Conservation (phyloP, 2,329 filamentous ascomycete species). For the Fusarium fracticaudum region DNA sequence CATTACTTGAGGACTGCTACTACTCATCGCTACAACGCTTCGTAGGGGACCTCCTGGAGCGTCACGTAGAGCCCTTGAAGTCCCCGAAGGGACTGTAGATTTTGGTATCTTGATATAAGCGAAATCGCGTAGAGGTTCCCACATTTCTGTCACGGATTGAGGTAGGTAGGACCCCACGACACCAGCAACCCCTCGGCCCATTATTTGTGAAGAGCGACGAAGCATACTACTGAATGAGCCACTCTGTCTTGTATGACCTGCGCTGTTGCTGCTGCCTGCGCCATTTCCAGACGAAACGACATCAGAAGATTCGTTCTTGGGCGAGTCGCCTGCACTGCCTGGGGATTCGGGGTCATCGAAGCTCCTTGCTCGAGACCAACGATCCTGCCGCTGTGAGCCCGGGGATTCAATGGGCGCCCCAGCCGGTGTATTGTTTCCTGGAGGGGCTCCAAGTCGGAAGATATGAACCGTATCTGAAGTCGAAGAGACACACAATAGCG, state of each 20-base stretch:
- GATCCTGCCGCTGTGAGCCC: constrained; percentile 57
- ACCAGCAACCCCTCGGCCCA: constrained; percentile 87
- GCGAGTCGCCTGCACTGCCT: constrained; percentile 62
- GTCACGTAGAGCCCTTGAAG: constrained; percentile 43
- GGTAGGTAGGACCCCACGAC: constrained; percentile 93
- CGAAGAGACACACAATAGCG: constrained; percentile 92
- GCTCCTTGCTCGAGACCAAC: constrained; percentile 63
- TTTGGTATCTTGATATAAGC: constrained; percentile 95
- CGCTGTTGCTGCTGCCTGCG: constrained; percentile 39
- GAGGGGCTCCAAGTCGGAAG: constrained; percentile 77
- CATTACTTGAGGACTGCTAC: constrained; percentile 95
- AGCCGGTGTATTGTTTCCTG: constrained; percentile 49
- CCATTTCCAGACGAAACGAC: constrained; percentile 42
- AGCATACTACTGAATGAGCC: constrained; percentile 91
- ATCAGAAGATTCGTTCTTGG: constrained; percentile 60
- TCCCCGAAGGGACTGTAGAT: constrained; percentile 41
- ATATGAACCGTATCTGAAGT: constrained; percentile 97
- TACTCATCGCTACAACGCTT: constrained; percentile 98
- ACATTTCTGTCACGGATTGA: constrained; percentile 95
- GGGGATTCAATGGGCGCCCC: constrained; percentile 51
- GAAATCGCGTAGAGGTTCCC: constrained; percentile 95
- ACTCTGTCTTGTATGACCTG: constrained; percentile 61
- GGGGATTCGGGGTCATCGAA: constrained; percentile 57
- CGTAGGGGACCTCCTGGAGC: constrained; percentile 65
- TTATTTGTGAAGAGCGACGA: constrained; percentile 92